phyloP scores from a whole-genome alignment of 148 eudicot species.

The Cornus suecica region DNA sequence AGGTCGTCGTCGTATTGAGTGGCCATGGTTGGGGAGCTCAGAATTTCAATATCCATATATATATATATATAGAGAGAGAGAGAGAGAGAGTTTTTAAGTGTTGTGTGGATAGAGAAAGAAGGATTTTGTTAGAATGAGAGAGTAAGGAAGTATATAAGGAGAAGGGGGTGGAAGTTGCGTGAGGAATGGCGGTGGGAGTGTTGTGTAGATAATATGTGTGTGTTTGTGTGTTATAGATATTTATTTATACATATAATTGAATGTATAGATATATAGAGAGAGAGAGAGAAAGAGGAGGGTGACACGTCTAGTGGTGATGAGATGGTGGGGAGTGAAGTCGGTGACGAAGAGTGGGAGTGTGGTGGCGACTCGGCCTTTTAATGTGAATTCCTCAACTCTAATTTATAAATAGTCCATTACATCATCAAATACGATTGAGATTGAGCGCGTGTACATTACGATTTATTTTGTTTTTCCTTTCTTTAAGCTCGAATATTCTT shows the following conservation, averaged over 20 bases:
- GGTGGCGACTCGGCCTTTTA: background rate
- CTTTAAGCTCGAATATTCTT: no score
- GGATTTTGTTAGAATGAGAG: constrained; percentile 10
- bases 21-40: constrained; percentile 27
- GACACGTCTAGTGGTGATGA: background rate
- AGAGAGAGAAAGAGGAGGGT: background rate
- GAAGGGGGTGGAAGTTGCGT: constrained; percentile 29
- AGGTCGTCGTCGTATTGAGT: constrained; percentile 15
- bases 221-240: background rate
- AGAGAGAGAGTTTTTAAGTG: background rate
- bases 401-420: no score
- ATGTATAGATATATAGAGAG: no score
- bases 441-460: no score
- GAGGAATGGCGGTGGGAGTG: constrained; percentile 23
- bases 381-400: no score
- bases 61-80: background rate
- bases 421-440: no score
- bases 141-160: constrained; percentile 6
- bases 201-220: constrained; percentile 19
- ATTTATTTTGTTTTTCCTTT: no score
- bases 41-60: constrained; percentile 43
- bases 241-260: background rate
- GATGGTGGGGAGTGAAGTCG: constrained; percentile 12
- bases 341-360: constrained; percentile 16
- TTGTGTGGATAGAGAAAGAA: background rate